These are phyloP conservation scores for Sphenostylis stenocarpa DNA, from an alignment of 306 rosid genomes.

Conservation along the genomic window DNA sequence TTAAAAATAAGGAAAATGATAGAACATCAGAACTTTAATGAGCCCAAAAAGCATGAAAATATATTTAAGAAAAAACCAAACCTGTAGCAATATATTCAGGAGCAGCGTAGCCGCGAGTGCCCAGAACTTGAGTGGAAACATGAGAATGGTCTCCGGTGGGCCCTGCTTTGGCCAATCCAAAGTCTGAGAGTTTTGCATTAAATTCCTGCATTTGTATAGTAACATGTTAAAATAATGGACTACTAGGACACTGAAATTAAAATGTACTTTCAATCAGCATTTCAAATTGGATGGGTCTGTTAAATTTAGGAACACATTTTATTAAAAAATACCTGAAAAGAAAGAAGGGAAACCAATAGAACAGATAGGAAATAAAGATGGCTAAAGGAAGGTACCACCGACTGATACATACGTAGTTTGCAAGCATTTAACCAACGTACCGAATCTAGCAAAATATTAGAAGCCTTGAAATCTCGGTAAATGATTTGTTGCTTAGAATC, in stretches of 20 bases:
- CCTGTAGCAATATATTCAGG: constrained; percentile 97
- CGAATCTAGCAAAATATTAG: constrained; percentile 78
- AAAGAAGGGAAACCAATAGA: not conserved
- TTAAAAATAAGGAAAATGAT: not conserved
- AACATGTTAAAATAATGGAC: not conserved
- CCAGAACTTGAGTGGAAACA: constrained; percentile 91
- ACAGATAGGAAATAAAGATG: not conserved
- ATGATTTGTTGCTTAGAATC: constrained; percentile 64
- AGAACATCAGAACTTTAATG: not conserved
- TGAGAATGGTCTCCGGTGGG: constrained; percentile 91
- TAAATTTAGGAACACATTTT: not conserved
- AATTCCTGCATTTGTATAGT: constrained; percentile 59
- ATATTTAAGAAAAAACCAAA: constrained; percentile 23
- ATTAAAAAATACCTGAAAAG: not conserved
- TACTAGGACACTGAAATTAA: constrained; percentile 5
- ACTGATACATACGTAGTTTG: constrained; percentile 1
- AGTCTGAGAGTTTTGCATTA: constrained; percentile 90
- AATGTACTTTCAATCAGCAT: constrained; percentile 6
- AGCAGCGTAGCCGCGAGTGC: constrained; percentile 93
- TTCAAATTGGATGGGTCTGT: not conserved
- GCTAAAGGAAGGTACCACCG: not conserved
- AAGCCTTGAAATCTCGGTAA: constrained; percentile 92
- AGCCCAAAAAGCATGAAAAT: constrained; percentile 15
- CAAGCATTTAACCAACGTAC: constrained; percentile 48
- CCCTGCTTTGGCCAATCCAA: constrained; percentile 93